Conservation (phyloP, 805 yeast species). For the Candida mattraensis region DNA sequence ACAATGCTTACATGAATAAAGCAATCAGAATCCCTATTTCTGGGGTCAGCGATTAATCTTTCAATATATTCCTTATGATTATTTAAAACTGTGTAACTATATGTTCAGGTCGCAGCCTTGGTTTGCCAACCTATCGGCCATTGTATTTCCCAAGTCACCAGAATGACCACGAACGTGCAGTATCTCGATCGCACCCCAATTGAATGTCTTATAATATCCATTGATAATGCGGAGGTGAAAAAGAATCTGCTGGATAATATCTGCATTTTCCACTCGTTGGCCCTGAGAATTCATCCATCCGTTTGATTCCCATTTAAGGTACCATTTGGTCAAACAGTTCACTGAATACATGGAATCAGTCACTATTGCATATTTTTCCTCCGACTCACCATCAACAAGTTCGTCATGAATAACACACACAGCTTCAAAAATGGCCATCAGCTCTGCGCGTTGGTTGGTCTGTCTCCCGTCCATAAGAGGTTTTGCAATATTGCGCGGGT, state of each 20-base stretch:
- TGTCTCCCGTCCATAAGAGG: conserved; percentile 50
- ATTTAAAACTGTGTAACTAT: too few species aligned
- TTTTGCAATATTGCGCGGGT: conserved; percentile 53
- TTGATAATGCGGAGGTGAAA: conserved; percentile 37
- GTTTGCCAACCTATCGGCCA: conserved; percentile 75
- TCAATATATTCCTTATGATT: neutral
- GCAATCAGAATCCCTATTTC: conserved; percentile 48
- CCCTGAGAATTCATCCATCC: conserved; percentile 53
- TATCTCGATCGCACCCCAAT: conserved; percentile 43
- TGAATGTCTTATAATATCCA: conserved; percentile 34
- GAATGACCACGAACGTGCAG: conserved; percentile 73
- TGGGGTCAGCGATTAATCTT: conserved; percentile 2
- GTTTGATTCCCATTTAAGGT: conserved; percentile 51
- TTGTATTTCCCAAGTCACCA: conserved; percentile 69
- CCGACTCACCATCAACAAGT: conserved; percentile 24
- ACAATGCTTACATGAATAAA: conserved; percentile 78
- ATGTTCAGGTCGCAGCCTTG: conserved; percentile 46
- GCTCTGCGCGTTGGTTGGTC: conserved; percentile 83
- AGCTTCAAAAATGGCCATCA: conserved; percentile 64
- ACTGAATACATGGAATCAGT: conserved; percentile 75
- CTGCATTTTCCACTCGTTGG: conserved; percentile 48
- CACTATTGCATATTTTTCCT: conserved; percentile 41
- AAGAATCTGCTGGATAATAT: conserved; percentile 41
- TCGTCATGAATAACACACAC: conserved; percentile 40
- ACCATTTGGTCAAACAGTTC: conserved; percentile 58